Conservation (phyloP, 2,329 filamentous ascomycete species). For the Trichoderma lentiforme region DNA sequence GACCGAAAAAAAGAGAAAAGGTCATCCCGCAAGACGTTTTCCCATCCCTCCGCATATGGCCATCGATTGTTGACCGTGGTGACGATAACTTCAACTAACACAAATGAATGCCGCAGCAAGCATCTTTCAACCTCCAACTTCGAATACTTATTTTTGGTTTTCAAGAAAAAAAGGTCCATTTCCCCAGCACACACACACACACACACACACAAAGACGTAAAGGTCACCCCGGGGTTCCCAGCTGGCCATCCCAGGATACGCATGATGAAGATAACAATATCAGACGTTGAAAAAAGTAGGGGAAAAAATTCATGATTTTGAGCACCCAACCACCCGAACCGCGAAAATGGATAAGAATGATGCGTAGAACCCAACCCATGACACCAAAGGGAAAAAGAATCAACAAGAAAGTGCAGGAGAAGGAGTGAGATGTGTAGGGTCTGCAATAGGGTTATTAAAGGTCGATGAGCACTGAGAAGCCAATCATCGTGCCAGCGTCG, state of each 20-base stretch:
- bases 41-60: background rate
- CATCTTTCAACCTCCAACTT: background rate
- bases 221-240: background rate
- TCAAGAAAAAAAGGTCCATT: background rate
- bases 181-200: background rate
- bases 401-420: background rate
- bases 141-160: constrained; percentile 6
- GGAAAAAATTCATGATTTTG: constrained; percentile 16
- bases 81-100: background rate
- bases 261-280: background rate
- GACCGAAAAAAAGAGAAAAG: constrained; percentile 17
- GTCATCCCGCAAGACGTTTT: background rate
- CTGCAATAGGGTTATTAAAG: constrained; percentile 29
- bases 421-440: constrained; percentile 11
- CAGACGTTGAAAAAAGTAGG: background rate
- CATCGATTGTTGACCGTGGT: background rate
- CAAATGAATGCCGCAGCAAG: background rate
- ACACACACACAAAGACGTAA: background rate
- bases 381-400: constrained; percentile 6
- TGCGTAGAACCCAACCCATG: constrained; percentile 13
- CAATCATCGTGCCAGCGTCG: constrained; percentile 23
- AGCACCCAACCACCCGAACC: constrained; percentile 15
- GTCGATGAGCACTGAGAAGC: constrained; percentile 27
- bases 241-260: constrained; percentile 3
- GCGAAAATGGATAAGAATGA: constrained; percentile 7